Percentiles rank a stretch among this genome's conserved stretches.
These are phyloP conservation scores for Cardamine chenopodiifolia DNA, from an alignment of 345 rosid genomes.

Conservation along the genomic window DNA sequence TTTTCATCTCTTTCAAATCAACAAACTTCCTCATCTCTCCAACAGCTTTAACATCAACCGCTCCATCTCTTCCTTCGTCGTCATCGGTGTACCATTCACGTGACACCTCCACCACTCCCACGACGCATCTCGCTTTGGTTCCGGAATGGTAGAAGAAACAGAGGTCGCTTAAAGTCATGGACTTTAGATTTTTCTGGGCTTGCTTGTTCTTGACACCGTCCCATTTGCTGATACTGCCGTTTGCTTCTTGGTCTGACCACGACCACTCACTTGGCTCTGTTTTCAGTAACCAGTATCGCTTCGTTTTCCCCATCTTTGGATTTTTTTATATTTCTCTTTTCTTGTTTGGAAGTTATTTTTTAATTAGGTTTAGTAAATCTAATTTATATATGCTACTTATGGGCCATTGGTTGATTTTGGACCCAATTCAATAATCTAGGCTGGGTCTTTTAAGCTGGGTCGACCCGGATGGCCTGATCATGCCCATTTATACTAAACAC, in stretches of 20 bases:
- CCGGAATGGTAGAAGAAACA: constrained; percentile 98
- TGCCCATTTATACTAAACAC: too few relatives aligned
- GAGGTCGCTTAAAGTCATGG: constrained; percentile 74
- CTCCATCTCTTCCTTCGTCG: constrained; percentile 43
- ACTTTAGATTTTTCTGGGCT: constrained; percentile 80
- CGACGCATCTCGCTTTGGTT: constrained; percentile 63
- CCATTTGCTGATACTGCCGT: constrained; percentile 74
- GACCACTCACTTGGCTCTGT: constrained; percentile 98
- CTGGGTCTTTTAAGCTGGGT: background rate
- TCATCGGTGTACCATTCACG: constrained; percentile 65
- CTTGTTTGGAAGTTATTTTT: background rate
- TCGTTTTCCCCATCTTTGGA: constrained; percentile 41
- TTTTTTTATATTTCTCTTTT: background rate
- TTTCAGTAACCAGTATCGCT: constrained; percentile 69
- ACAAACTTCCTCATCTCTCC: constrained; percentile 81
- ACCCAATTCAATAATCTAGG: background rate
- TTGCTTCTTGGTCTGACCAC: constrained; percentile 86
- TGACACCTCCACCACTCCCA: constrained; percentile 74
- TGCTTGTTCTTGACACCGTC: constrained; percentile 94
- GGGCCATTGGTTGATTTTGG: background rate
- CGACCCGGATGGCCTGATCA: too few relatives aligned
- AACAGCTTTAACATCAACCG: constrained; percentile 76
- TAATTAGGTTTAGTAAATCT: background rate
- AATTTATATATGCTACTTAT: background rate
- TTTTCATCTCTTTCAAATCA: constrained; percentile 80